Base-by-base conservation (phyloP, 352 stramenopile species). In the Pythium grandisporangium region DNA sequence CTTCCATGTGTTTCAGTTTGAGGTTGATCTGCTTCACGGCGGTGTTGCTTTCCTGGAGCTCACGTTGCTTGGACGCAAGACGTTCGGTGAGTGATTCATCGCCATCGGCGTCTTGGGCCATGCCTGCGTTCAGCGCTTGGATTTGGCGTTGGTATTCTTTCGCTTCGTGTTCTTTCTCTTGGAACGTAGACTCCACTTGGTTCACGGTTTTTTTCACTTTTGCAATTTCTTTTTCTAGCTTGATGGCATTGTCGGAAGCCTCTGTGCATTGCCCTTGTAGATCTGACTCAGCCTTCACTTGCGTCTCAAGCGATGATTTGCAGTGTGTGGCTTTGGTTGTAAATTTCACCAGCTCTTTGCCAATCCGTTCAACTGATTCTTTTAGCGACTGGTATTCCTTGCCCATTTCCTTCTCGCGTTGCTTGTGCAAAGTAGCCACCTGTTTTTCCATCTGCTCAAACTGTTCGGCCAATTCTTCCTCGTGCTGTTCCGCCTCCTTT, bases 1-100 rank as follows among this genome's bases (percentile, higher is more conserved):
- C 93, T 32, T 81, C 74, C 46, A 96, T 67, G 55, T 98, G 92
- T 44, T 95, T 90, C 29, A 97, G 78, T 51, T 96, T 96, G 57
- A 98, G 80, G 36, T 95, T 83, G 21, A 93, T 86, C 59, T 98
- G 89, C 51, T 96, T 87, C 17, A 88, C 65, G 1, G 69, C 61
- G 17, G 81, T 92, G 45, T 66, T 80, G 14, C 57, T 80, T 49
- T 87, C 75, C 42, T 93, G 81, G 3, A 93, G 46, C 39, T 91
- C 78, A 7, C 74, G 68, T 45, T 90, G 74, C 52, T 88, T 93
- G 11, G 70, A 61, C 13, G 74, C 74, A 20, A 93, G 64, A 8
- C 66, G 68, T 39, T 93, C 81, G 3, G 65, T 81, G 2, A 93
- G 49, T 0, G 78, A 93, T 39, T 87, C 71, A 25, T 90, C 77